Base-by-base conservation (phyloP, 805 yeast species). In the Kurtzmaniella fragi region DNA sequence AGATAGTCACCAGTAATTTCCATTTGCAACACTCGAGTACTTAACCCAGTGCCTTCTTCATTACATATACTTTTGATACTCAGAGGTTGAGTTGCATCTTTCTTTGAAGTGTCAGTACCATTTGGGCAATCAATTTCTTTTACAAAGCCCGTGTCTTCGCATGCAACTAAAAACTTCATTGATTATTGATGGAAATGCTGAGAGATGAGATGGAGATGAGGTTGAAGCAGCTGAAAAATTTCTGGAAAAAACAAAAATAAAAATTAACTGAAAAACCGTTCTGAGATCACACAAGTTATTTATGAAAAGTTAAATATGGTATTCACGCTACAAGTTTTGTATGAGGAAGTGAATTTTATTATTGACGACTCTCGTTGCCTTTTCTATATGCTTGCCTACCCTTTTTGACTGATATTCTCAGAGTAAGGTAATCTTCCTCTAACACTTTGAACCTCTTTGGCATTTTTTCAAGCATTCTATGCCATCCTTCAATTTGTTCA, bases 401-500 rank as follows among this genome's bases (percentile, higher is more conserved):
- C 10, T 31, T 17, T 35, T 46, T 42, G 40, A 52, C 50, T 15
- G 50, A 45, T 25, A 51, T 47, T 17, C 55, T 53, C n/a, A 50
- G 46, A 42, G 43, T 71, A 66, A 78, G 64, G 48, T 66, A 80
- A 45, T 73, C 73, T 38, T 80, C 82, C 50, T 85, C 95, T 41
- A 85, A 55, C 2, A 77, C 42, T 48, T 75, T 73, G 46, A 75
- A 81, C 41, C 84, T 68, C 32, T 69, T 67, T 1, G 93, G 88
- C 32, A 80, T 75, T 49, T 75, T 76, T 37, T 77, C 71, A 14
- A 89, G 55, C 83, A 84, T 83, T 40, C 84, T 64, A 1, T 83
- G 82, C 97, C 97, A 91, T 0, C 96, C 95, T 67, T 90, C 96
- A 35, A 91, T 78, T 56, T 87, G 95, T 53, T 88, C 96, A 58